Evolutionary conservation across 1,284 basidiomycete genomes (phyloP), one percentile per base, ranked within the genome.

Genomic region (Apiotrichum montevideense): DNA sequence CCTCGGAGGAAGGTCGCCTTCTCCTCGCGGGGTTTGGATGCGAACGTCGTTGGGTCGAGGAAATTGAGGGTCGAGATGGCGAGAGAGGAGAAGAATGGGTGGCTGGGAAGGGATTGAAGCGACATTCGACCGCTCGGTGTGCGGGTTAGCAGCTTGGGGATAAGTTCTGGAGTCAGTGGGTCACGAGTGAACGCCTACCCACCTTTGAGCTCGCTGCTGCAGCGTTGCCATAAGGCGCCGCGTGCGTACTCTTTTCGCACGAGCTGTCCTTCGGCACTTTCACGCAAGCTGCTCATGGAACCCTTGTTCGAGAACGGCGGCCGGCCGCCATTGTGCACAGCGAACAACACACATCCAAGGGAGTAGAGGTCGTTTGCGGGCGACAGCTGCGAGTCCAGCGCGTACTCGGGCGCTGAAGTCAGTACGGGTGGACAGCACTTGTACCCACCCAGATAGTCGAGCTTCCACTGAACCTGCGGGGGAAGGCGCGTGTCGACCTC

Each of bases 1-100:
- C 95, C 94, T 70, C 92, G 91, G 83, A 96, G 87, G 72, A 98
- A 98, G 0, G 90, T 90, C 34, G 97, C 87, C 70, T 98, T 94
- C 73, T 98, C 96, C 77, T 98, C 94, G 53, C 88, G 80, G 3
- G 91, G 87, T 73, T 97, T 95, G 1, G 91, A 86, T 2, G 92
- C 90, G 71, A 98, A 99, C 58, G 87, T 94, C 11, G 94, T 90
- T 4, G 95, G 85, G 68, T 98, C 95, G 59, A 99, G 80, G 78
- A 98, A 99, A 70, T 93, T 95, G 40, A 99, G 82, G 0, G 95
- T 98, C 1, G 91, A 95, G 39, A 98, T 94, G 13, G 95, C 89
- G n/a, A 98, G 80, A 7, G 92, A 94, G 4, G 91, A 95, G 79
- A 98, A 98, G 81, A 96, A 98, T 0, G 87, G 73, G 64, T 91